phyloP scores from a whole-genome alignment of 2,329 filamentous ascomycete species.

The Penicillium capsulatum region DNA sequence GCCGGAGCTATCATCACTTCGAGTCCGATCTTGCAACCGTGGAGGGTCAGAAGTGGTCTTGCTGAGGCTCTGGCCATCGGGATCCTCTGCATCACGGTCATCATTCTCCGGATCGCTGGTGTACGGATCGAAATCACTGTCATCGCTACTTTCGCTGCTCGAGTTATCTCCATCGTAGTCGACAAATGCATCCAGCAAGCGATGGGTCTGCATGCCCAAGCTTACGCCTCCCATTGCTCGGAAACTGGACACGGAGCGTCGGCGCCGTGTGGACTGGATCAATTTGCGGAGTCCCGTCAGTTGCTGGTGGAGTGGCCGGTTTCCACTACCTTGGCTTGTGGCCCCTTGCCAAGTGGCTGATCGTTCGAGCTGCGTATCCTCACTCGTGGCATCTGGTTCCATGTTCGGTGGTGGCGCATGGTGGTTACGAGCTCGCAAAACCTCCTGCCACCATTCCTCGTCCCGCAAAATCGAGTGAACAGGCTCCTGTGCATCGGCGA shows the following conservation, averaged over 20 bases:
- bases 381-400: conserved; percentile 11
- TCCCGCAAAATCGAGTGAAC: conserved; percentile 64
- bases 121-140: conserved; percentile 42
- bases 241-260: conserved; percentile 46
- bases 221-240: conserved; percentile 55
- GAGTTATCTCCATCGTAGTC: conserved; percentile 47
- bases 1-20: conserved; percentile 14
- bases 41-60: neutral
- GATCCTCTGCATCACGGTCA: conserved; percentile 12
- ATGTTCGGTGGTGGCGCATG: conserved; percentile 9
- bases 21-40: conserved; percentile 7
- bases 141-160: conserved; percentile 42
- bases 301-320: conserved; percentile 43
- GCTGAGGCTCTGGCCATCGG: neutral
- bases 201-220: conserved; percentile 72
- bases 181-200: conserved; percentile 61
- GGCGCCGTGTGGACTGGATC: conserved; percentile 56
- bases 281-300: conserved; percentile 60
- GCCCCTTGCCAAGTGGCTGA: conserved; percentile 51
- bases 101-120: conserved; percentile 35
- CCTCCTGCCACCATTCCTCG: conserved; percentile 74
- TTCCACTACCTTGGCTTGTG: conserved; percentile 50
- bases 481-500: conserved; percentile 54
- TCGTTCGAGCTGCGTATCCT: conserved; percentile 32
- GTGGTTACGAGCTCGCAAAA: conserved; percentile 26